Base-by-base conservation (phyloP, 257 asterid species). In the Osmanthus fragrans region DNA sequence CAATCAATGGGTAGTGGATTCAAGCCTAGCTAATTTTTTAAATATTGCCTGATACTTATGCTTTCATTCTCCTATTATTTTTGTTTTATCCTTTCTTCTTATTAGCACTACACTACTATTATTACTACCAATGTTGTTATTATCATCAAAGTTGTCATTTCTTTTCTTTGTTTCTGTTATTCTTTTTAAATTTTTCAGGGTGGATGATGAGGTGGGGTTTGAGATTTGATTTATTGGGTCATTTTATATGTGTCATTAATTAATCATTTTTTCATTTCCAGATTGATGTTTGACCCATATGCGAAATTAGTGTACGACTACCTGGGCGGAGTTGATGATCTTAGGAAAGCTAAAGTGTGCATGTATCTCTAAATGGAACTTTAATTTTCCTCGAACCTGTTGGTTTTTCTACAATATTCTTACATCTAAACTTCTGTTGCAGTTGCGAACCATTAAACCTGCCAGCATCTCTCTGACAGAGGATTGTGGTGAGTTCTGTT, bases 311-410 rank as follows among this genome's bases (percentile, higher is more conserved):
- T 93, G 42, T 93, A 93, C 54, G 98, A 93, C 88, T 93, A 93
- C 89, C 81, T 84, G 27, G 96, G 92, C 73, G 98, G 97, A 84
- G 87, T 93, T 77, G 81, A 85, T 60, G 98, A 93, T 83, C 81
- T 93, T 76, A 80, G 87, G 88, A 91, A 89, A 87, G 92, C 98
- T 84, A 93, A 90, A 84, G 97, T 92, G 91, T 87, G 95, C 92
- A 91, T 89, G 88, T 83, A 88, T 88, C 88, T 90, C 90, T 89
- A 71, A 84, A 72, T 83, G 79, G 39, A 54, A 71, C 77, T 76
- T 75, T 16, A 15, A 47, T 49, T 36, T 42, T 74, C 25, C 76
- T 76, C 58, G 27, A 21, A 21, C 13, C 56, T 64, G 79, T 71
- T 73, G 49, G 12, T 75, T 76, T 74, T 60, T 80, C 1, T 60